Base-by-base conservation (phyloP, 345 rosid species). In the Lepidium africanum region DNA sequence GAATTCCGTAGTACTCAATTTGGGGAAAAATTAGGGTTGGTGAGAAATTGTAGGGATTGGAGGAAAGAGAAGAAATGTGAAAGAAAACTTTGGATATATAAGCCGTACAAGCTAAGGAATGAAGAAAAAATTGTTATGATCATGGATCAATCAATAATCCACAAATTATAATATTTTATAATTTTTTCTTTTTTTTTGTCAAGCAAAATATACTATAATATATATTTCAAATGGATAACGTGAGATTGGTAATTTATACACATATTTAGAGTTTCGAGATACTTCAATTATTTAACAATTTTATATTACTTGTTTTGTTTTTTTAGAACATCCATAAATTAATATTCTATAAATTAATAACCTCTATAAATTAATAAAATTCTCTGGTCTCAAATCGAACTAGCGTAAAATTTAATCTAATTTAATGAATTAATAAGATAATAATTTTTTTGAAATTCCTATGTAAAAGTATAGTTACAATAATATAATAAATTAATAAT, bases 51-150 rank as follows among this genome's bases (percentile, higher is more conserved):
- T 46, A 7, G 15, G 41, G 41, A 36, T 71, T 38, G 65, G 12
- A 64, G 65, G 14, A 39, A 40, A 23, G 6, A 11, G 19, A 3
- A 14, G 48, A 6, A 57, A 10, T 25, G 14, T 9, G 6, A 56
- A 3, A 21, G 3, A n/a, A 30, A 56, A 40, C 16, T 56, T 47
- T 36, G 54, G 33, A 72, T 30, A 60, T 23, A 52, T 66, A 74
- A 67, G 77, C 45, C 73, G 77, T 74, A 61, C 73, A 74, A 74
- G 77, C 50, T 53, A 67, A 43, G 67, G 67, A 48, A 59, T 30
- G 63, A 33, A 54, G 76, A 17, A 8, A 36, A 71, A 12, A 27
- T 17, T 16, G 51, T 53, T 7, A 30, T 53, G 15, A 11, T 40
- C 6, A 40, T 53, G 10, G 21, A 66, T 53, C 32, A 65, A 51